Evolutionary conservation across 73 alveolate genomes (phyloP), one percentile per base, ranked within the genome.

Genomic region (Blepharisma stoltei): DNA sequence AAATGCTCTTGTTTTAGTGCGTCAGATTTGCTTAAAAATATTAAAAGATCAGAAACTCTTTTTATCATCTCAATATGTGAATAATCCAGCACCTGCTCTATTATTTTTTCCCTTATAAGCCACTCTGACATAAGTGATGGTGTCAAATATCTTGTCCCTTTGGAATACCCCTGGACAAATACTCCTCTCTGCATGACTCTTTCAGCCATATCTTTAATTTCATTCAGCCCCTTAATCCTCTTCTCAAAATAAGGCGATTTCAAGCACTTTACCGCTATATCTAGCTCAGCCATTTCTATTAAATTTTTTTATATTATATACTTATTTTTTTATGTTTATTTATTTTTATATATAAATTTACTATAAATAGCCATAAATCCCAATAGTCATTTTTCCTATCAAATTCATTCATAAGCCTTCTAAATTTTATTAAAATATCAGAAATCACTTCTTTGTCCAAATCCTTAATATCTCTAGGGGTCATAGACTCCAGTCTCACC

Each of bases 141-240:
- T 6, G 45, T 69, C 18, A n/a, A 32, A 32, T 21, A 43, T 21
- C 48, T 21, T 43, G 7, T 53, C 9, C 6, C 65, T 55, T 11
- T 49, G 49, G 7, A 20, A 25, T 6, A 23, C 73, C 18, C 46
- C 4, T 14, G 76, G 20, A 5, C 41, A 3, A 32, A 32, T 32
- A 1, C 41, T 32, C 41, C 3, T 32, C 67, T 71, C 20, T 48
- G 23, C 60, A 21, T 52, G 32, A 77, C 69, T 53, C 76, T 89
- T 54, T 50, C 86, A 41, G 71, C 67, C 23, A 82, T 66, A 14
- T 89, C 96, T 65, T 88, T 86, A 27, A 89, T 73, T 38, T 89
- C 96, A 78, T 86, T 86, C 6, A 89, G 71, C 4, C 92, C 96
- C 65, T 86, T 76, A 6, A 89, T 89, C 66, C 89, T 75, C 80